Base-by-base conservation (phyloP, 2,329 filamentous ascomycete genomes). In the Penicillium glabrum region DNA sequence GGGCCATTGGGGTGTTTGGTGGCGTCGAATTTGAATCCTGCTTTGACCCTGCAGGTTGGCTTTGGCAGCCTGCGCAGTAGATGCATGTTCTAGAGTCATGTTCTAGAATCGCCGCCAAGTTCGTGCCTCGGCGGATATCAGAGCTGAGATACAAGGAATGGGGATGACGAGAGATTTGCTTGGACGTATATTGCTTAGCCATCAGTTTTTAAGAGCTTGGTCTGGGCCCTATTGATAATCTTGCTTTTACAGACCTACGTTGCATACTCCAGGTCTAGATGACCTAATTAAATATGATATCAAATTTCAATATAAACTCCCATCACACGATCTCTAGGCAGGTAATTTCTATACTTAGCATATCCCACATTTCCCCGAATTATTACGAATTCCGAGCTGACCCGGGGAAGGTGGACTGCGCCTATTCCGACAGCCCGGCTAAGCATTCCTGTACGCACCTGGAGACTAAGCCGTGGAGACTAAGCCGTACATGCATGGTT, bases 1-100 rank as follows among this genome's bases (percentile, higher is more conserved):
- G 80, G 43, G 83, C 85, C 2, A 75, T 88, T 53, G 85, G 85
- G 3, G 72, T 85, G 23, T 87, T 86, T 70, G 85, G 85, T 3
- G 82, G 77, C n/a, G 82, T 86, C 19, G 83, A 86, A 51, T 83
- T 86, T 56, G 83, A 86, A 61, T 78, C 81, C 14, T 78, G 75
- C 47, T 84, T 85, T 67, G 72, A 79, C 57, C 72, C 73, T 48
- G 69, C 72, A 46, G 74, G 77, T 53, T 84, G 81, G 81, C 58
- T 79, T 51, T 83, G 70, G 70, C 65, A 62, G 54, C 67, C 70
- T 23, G 11, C 27, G 11, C n/a, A 45, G 49, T 53, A 53, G 41
- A 35, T 44, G 37, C 27, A 29, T 29, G 27, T 29, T 29, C 27
- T 29, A 29, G 27, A 29, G 29, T 24, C 23, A 31, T 29, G 37